These are phyloP conservation scores for Butyriboletus loyo DNA, from an alignment of 768 basidiomycete genomes.

Conservation along the genomic window DNA sequence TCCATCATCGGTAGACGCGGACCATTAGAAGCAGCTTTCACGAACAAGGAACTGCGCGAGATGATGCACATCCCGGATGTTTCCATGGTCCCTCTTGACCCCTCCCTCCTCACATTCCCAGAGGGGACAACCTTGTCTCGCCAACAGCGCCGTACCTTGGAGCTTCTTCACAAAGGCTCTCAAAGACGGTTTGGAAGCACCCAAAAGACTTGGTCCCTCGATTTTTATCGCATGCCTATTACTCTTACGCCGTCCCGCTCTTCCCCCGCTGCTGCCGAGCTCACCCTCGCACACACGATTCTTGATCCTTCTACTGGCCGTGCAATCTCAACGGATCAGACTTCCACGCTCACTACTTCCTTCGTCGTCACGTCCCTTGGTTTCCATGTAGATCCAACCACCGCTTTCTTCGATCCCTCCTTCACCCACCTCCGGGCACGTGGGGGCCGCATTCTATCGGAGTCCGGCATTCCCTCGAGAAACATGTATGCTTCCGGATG, in stretches of 20 bases:
- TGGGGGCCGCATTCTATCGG: slow-evolving; percentile 47
- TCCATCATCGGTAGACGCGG: slow-evolving; percentile 85
- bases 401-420: slow-evolving; percentile 56
- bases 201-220: slow-evolving; percentile 71
- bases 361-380: slow-evolving; percentile 88
- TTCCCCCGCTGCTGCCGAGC: slow-evolving; percentile 31
- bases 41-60: slow-evolving; percentile 90
- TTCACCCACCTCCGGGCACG: slow-evolving; percentile 55
- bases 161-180: slow-evolving; percentile 66
- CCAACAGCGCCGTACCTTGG: slow-evolving; percentile 63
- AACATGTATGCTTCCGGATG: slow-evolving; percentile 92
- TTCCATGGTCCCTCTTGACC: slow-evolving; percentile 61
- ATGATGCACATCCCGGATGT: slow-evolving; percentile 64
- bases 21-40: slow-evolving; percentile 85
- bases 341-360: slow-evolving; percentile 56
- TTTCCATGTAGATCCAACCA: slow-evolving; percentile 66
- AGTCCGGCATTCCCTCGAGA: slow-evolving; percentile 38
- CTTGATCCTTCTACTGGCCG: slow-evolving; percentile 48
- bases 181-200: slow-evolving; percentile 47
- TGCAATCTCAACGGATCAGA: slow-evolving; percentile 54
- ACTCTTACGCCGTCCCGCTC: slow-evolving; percentile 34
- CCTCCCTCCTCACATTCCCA: slow-evolving; percentile 40
- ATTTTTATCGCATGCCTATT: slow-evolving; percentile 76
- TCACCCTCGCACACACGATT: slow-evolving; percentile 60
- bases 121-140: slow-evolving; percentile 43